These are phyloP conservation scores for Scleroderma citrinum DNA, from an alignment of 768 basidiomycete genomes.

Conservation along the genomic window DNA sequence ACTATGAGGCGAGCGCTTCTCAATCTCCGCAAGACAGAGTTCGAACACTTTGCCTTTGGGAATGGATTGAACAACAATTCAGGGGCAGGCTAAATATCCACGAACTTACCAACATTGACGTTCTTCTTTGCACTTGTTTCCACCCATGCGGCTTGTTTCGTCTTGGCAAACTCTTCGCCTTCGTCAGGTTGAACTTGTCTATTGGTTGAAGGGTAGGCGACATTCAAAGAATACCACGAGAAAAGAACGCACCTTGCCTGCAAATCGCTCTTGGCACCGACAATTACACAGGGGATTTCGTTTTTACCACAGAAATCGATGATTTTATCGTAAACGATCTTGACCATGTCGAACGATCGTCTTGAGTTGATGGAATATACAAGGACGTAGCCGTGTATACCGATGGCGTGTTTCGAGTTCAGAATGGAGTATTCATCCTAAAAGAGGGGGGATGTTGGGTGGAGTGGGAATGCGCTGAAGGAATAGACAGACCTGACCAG, in stretches of 20 bases:
- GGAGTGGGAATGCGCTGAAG: not conserved
- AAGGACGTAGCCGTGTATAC: constrained; percentile 94
- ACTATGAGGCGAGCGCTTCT: constrained; percentile 59
- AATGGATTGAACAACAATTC: constrained; percentile 1
- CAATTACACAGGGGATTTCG: constrained; percentile 88
- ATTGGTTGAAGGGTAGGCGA: constrained; percentile 34
- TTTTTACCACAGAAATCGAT: constrained; percentile 78
- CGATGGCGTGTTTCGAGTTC: constrained; percentile 90
- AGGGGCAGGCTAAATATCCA: constrained; percentile 1
- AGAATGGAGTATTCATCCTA: constrained; percentile 96
- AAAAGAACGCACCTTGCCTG: constrained; percentile 53
- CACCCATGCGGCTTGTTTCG: constrained; percentile 71
- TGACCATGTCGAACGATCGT: constrained; percentile 92
- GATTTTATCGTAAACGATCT: constrained; percentile 91
- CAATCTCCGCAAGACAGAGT: constrained; percentile 76
- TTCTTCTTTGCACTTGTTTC: constrained; percentile 89
- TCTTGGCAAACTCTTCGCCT: constrained; percentile 67
- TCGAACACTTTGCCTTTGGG: constrained; percentile 74
- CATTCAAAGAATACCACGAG: constrained; percentile 17
- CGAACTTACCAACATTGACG: constrained; percentile 75
- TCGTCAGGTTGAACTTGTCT: constrained; percentile 75
- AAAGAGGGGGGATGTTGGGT: constrained; percentile 3
- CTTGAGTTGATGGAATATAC: constrained; percentile 91
- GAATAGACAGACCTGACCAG: constrained; percentile 71
- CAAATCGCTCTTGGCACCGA: constrained; percentile 89